phyloP scores from a whole-genome alignment of 108 stramenopile genomes.

The Cyclotella atomus region DNA sequence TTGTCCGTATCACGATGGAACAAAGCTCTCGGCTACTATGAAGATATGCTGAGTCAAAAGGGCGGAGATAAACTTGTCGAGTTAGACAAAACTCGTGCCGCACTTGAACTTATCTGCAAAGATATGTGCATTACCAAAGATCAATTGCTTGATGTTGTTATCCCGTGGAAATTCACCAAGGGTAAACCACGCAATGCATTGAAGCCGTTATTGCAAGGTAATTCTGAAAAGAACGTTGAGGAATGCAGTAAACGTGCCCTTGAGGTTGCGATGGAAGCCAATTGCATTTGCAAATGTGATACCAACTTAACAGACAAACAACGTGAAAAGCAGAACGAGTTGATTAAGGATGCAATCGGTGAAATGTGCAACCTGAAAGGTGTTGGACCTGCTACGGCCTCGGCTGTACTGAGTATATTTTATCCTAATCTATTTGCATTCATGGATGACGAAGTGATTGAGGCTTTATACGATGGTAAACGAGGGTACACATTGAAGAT shows the following conservation, averaged over 20 bases:
- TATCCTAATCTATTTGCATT: constrained; percentile 69
- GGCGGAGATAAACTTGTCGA: constrained; percentile 36
- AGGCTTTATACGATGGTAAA: constrained; percentile 63
- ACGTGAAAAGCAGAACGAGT: not conserved
- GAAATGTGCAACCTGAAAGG: constrained; percentile 61
- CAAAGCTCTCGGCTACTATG: constrained; percentile 26
- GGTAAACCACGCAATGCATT: constrained; percentile 73
- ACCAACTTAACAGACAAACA: not conserved
- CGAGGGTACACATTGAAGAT: constrained; percentile 67
- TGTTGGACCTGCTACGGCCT: constrained; percentile 78
- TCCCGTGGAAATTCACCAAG: constrained; percentile 82
- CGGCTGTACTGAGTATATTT: constrained; percentile 61
- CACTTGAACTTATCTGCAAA: not conserved
- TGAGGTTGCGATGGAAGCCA: constrained; percentile 3
- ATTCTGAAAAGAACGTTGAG: constrained; percentile 45
- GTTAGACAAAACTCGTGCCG: constrained; percentile 30
- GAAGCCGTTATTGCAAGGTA: constrained; percentile 51
- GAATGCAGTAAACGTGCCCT: constrained; percentile 43
- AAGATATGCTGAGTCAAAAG: constrained; percentile 47
- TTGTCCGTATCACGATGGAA: constrained; percentile 3
- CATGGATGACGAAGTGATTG: constrained; percentile 89
- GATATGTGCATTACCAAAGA: constrained; percentile 49
- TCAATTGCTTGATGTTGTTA: constrained; percentile 57
- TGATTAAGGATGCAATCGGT: constrained; percentile 22
- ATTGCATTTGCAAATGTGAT: too few species aligned